A percentile compares a stretch with the other conserved stretches of the same genome.
phyloP scores from a whole-genome alignment of 176 grass and related monocot genomes.

The Eleusine indica region DNA sequence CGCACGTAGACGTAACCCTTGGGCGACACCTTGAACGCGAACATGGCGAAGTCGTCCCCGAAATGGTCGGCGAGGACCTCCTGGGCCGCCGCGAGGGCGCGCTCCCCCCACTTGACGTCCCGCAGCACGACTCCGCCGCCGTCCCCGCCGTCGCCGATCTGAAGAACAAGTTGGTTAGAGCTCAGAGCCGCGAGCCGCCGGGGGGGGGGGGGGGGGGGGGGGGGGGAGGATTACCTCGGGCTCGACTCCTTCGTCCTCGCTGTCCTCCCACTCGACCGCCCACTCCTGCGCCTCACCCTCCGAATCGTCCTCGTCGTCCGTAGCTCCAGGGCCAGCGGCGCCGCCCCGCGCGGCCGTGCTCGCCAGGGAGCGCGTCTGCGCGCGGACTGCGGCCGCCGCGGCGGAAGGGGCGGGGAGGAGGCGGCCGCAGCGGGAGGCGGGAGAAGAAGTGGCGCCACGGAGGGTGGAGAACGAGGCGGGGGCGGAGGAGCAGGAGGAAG shows the following conservation, averaged over 20 bases:
- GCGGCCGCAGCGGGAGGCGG: background rate
- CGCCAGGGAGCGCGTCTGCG: slow-evolving; percentile 25
- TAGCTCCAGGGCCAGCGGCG: background rate
- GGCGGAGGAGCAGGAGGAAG: background rate
- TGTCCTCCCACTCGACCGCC: slow-evolving; percentile 61
- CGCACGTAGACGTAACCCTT: slow-evolving; percentile 89
- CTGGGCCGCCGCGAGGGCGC: slow-evolving; percentile 53
- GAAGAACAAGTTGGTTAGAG: background rate
- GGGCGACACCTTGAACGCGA: slow-evolving; percentile 87
- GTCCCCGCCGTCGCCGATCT: slow-evolving; percentile 87
- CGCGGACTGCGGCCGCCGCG: background rate
- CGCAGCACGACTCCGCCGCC: slow-evolving; percentile 76
- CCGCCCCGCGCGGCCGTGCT: slow-evolving; percentile 22
- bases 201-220: no score
- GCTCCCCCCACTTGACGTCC: slow-evolving; percentile 61
- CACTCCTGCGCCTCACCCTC: slow-evolving; percentile 21
- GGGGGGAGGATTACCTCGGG: slow-evolving; percentile 36
- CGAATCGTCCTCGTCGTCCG: background rate
- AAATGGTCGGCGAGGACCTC: slow-evolving; percentile 69
- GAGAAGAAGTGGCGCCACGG: background rate
- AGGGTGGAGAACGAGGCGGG: slow-evolving; percentile 10
- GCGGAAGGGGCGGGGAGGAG: background rate
- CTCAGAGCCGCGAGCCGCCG: background rate
- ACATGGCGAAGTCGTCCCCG: slow-evolving; percentile 69
- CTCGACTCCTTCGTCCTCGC: slow-evolving; percentile 52